Percentiles rank a stretch among this genome's conserved stretches.
phyloP scores from a whole-genome alignment of 805 yeast species.

The Tetrapisispora iriomotensis region DNA sequence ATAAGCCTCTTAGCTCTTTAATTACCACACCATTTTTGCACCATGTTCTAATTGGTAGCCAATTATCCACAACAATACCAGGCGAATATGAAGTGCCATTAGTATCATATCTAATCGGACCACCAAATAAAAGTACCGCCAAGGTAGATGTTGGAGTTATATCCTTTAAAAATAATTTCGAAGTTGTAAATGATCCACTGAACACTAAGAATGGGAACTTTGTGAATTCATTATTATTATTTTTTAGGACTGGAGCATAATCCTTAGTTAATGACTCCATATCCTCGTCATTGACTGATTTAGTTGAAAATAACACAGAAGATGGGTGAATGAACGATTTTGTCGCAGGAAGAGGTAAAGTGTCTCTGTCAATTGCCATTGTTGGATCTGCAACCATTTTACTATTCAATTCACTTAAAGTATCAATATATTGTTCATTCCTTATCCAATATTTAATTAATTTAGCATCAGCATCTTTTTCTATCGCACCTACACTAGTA shows the following conservation, averaged over 20 bases:
- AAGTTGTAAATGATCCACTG: constrained; percentile 48
- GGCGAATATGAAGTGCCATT: constrained; percentile 50
- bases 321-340: constrained; percentile 85
- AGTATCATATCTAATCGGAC: constrained; percentile 51
- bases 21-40: constrained; percentile 84
- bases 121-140: constrained; percentile 75
- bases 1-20: constrained; percentile 52
- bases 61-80: constrained; percentile 76
- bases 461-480: constrained; percentile 74
- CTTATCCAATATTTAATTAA: constrained; percentile 64
- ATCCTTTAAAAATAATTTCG: constrained; percentile 61
- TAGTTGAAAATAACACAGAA: constrained; percentile 55
- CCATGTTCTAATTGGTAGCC: constrained; percentile 91
- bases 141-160: constrained; percentile 71
- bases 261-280: constrained; percentile 15
- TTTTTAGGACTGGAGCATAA: constrained; percentile 10
- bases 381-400: constrained; percentile 7
- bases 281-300: constrained; percentile 21
- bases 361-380: constrained; percentile 5
- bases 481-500: constrained; percentile 69
- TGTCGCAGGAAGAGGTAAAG: constrained; percentile 40
- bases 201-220: constrained; percentile 56
- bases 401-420: constrained; percentile 7
- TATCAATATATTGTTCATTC: constrained; percentile 43
- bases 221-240: constrained; percentile 28